Evolutionary conservation across 225 moss, liverwort and hornwort genomes (phyloP).

Genomic region (Pseudisothecium myosuroides): DNA sequence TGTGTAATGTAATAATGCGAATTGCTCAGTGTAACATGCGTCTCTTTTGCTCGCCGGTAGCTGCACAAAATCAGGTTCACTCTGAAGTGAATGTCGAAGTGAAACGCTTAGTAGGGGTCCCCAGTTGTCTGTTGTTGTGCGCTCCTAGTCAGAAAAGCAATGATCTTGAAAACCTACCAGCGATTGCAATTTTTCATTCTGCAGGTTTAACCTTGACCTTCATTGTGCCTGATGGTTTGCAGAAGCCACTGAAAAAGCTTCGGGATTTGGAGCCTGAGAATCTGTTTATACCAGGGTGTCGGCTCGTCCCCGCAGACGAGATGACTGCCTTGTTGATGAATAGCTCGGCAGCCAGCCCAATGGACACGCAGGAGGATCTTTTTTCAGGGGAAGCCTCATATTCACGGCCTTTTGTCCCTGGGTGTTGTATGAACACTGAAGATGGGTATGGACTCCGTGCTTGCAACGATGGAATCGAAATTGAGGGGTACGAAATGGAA

Average conservation of each 20-base stretch:
- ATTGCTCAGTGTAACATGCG: not conserved
- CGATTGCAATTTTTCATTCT: not conserved
- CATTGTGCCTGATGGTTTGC: not conserved
- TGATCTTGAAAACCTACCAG: not conserved
- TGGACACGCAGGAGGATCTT: not conserved
- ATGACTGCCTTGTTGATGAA: not conserved
- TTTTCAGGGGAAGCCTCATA: too few species aligned
- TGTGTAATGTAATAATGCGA: not conserved
- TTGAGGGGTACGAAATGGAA: not conserved
- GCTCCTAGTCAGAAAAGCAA: not conserved
- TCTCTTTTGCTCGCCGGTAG: not conserved
- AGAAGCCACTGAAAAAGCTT: not conserved
- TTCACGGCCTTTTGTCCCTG: not conserved
- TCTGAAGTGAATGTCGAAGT: not conserved
- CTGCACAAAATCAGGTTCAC: not conserved
- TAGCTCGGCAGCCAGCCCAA: not conserved
- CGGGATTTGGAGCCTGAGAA: not conserved
- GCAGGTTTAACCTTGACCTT: not conserved
- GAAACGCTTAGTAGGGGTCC: not conserved
- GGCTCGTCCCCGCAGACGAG: not conserved
- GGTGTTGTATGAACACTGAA: not conserved
- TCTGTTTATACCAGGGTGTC: not conserved
- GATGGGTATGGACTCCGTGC: not conserved
- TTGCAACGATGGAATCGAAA: not conserved
- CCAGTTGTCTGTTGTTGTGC: not conserved